Percentiles rank a stretch among this genome's conserved stretches.
Evolutionary conservation across 2,329 filamentous ascomycete species (phyloP).

Genomic region (Fusarium pseudocircinatum): DNA sequence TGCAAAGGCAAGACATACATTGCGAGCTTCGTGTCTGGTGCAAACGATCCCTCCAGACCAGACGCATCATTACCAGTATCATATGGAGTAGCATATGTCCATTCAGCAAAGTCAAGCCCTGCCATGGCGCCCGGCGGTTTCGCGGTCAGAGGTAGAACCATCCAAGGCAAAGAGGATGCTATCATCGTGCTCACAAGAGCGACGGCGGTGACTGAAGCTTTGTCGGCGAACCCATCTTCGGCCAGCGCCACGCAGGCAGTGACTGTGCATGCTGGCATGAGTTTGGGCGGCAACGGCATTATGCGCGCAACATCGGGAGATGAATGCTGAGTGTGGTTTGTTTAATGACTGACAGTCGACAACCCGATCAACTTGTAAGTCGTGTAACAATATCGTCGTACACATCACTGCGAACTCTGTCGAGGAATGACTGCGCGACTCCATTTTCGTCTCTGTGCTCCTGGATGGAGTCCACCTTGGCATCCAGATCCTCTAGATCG

Average conservation of each 20-base stretch:
- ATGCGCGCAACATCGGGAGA: neutral
- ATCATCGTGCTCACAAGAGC: no score
- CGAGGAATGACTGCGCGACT: conserved; percentile 5
- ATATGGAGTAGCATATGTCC: fast-evolving
- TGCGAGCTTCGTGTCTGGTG: fast-evolving
- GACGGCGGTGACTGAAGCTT: neutral
- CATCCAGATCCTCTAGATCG: conserved; percentile 17
- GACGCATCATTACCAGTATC: neutral
- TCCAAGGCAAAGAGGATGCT: fast-evolving
- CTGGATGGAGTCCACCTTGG: conserved; percentile 19
- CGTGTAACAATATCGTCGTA: conserved; percentile 14
- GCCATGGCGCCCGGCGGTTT: neutral
- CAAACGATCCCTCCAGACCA: neutral
- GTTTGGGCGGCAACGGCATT: no score
- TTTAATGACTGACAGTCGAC: neutral
- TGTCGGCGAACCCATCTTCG: fast-evolving
- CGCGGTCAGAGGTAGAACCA: fast-evolving
- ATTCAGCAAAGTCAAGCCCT: fast-evolving
- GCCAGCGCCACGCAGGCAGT: neutral
- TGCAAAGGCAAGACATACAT: neutral
- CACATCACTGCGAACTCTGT: conserved; percentile 7
- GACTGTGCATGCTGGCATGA: neutral
- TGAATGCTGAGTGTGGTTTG: neutral
- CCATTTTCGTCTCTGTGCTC: conserved; percentile 20
- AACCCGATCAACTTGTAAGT: neutral